Base-by-base conservation (phyloP, 1,284 basidiomycete genomes). In the Thelephora terrestris region DNA sequence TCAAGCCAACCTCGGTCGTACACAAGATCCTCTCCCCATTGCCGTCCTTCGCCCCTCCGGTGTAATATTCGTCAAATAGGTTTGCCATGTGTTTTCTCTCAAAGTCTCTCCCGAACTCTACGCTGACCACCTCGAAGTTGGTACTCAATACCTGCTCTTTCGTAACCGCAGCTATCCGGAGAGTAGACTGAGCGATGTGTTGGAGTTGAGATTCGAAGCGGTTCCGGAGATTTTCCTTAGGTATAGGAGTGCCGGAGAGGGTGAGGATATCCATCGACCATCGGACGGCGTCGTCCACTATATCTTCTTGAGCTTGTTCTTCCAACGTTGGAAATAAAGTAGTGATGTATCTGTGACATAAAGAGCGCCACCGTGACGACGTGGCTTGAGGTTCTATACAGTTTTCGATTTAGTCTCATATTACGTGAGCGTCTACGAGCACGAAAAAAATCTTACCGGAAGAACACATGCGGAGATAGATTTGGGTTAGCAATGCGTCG, bases 61-160 rank as follows among this genome's bases (percentile, higher is more conserved):
- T 60, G n/a, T 70, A 75, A 56, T 78, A 77, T 37, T 79, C 75
- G 39, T 74, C 75, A 62, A 85, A 85, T 38, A 75, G 76, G 58
- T 87, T 83, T 25, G 64, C 61, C 84, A 87, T 86, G 47, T 65
- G 63, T 24, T 66, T 64, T 1, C 67, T 60, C 47, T 77, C 74
- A 59, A 79, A 85, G 14, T 57, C 29, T 17, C 69, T 64, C 10
- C 71, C 73, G 48, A 73, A 69, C 48, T 81, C 76, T 1, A 76
- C 71, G 25, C 76, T 69, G 39, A 82, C 63, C 32, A 85, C 72
- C 56, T 85, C 80, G 57, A 85, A 85, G 53, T 72, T 76, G 4
- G 82, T 81, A 5, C 78, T 81, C 69, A 85, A 76, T 57, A 84
- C 82, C 52, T 84, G 81, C 57, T 85, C 81, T 39, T 76, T 67